These are phyloP conservation scores for Psilocybe tampanensis DNA, from an alignment of 768 basidiomycete genomes.

Conservation along the genomic window DNA sequence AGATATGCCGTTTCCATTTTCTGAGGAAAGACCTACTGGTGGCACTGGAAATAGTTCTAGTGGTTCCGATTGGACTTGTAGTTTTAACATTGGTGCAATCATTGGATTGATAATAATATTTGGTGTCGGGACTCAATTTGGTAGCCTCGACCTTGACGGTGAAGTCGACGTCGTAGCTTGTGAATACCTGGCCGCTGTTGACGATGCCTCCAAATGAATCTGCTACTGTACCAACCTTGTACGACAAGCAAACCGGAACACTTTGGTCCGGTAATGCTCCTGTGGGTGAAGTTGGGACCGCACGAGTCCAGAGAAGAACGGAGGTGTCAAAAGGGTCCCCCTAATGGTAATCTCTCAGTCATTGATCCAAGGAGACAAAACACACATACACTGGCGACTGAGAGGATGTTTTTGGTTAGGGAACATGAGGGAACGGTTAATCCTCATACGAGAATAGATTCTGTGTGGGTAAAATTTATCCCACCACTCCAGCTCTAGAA, in stretches of 20 bases:
- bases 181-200: slow-evolving; percentile 52
- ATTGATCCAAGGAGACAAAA: neutral
- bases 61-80: slow-evolving; percentile 50
- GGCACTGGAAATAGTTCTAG: slow-evolving; percentile 50
- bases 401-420: neutral
- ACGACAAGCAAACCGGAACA: slow-evolving; percentile 53
- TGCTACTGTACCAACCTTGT: slow-evolving; percentile 41
- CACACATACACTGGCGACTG: slow-evolving; percentile 49
- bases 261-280: slow-evolving; percentile 45
- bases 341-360: slow-evolving; percentile 23
- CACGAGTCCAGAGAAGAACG: slow-evolving; percentile 61
- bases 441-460: neutral
- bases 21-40: slow-evolving; percentile 37
- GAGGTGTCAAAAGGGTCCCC: slow-evolving; percentile 59
- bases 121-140: slow-evolving; percentile 49
- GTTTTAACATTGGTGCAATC: slow-evolving; percentile 49
- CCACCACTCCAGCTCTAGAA: slow-evolving; percentile 50
- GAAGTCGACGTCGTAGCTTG: slow-evolving; percentile 59
- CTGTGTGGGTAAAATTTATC: slow-evolving; percentile 50
- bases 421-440: neutral
- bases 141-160: slow-evolving; percentile 63
- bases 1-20: neutral
- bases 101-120: slow-evolving; percentile 57
- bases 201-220: slow-evolving; percentile 35
- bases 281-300: slow-evolving; percentile 36